Evolutionary conservation across 2,329 filamentous ascomycete species (phyloP), one percentile per base, ranked within the genome.

Genomic region (Phaeosphaeriaceae sp.): DNA sequence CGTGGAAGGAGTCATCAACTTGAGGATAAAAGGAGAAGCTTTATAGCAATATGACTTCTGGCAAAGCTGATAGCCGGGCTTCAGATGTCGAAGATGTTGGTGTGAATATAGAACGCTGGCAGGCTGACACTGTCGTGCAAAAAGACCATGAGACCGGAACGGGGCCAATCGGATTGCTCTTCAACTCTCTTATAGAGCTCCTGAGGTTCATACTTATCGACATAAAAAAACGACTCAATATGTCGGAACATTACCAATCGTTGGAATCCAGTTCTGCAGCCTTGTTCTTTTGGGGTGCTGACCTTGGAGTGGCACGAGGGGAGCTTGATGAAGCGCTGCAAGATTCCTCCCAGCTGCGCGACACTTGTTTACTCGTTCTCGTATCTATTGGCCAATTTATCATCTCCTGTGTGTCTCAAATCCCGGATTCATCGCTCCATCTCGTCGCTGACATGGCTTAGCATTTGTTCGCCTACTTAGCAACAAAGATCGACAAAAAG

Each of bases 241-340:
- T 38, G 18, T 17, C 32, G 4, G 3, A 28, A 15, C 21, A 37
- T 4, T 38, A 29, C 29, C 21, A 20, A 6, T 37, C 42, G 5
- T 13, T 50, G 2, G 42, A 50, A 13, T 15, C 15, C n/a, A 46
- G 33, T 20, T 29, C 40, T 6, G 42, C 48, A 12, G 38, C 48
- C 4, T 30, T 50, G 2, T 23, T 37, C 17, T 46, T 50, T 26
- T 50, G 48, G 42, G 48, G 38, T 7, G 18, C n/a, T n/a, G 48
- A 42, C 6, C 30, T 46, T 20, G 36, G 29, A 12, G 42, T 45
- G 5, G 42, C 30, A 28, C 8, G 21, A 34, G 48, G 48, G 15
- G 13, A 50, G n/a, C 42, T 46, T 13, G 48, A 50, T 34, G 30
- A 30, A 16, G 20, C 17, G 6, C 42, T 50, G 8, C 35, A 46